Evolutionary conservation across 495 filamentous ascomycete species (phyloP), one percentile per base, ranked within the genome.

Genomic region (Tuber calosporum): DNA sequence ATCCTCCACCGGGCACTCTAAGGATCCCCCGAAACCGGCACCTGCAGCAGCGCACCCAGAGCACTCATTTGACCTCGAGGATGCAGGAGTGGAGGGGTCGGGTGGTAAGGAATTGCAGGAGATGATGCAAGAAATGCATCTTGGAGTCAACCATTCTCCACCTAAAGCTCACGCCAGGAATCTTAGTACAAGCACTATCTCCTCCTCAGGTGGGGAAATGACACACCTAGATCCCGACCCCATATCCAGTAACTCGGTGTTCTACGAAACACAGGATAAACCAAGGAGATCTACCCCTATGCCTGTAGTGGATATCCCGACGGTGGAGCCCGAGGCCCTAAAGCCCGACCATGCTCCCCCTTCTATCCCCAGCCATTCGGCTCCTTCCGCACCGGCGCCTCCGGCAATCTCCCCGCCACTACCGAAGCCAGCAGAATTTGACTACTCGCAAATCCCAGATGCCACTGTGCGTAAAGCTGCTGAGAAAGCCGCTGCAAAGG

Each of bases 1-100:
- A 13, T 86, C 91, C 38, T 93, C 92, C 71, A 91, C 90, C 6
- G 93, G 93, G 2, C 83, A 84, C 72, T 85, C 85, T 40, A 88
- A 91, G 83, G 85, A 82, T 74, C 67, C 74, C 22, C 81, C 83
- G 66, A 77, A 81, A 37, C 77, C 82, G 1, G 73, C 73, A 41
- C 73, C 80, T 26, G 67, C 68, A 1, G 37, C 48, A 6, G 19
- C 37, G n/a, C 17, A 41, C n/a, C 20, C 71, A 20, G 19, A 67
- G n/a, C 48, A n/a, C 48, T 58, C 36, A 0, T 73, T 75, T 67
- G 66, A 73, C 13, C 11, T 37, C 1, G 66, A 26, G 4, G 30
- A 40, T 26, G 37, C 62, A 6, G 71, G 71, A 66, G 37, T 34
- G 36, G 69, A 72, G n/a, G 48, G 48, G n/a, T 58, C 48, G n/a